Conservation (phyloP, 2,329 filamentous ascomycete species). For the Teratosphaeria zuluensis region DNA sequence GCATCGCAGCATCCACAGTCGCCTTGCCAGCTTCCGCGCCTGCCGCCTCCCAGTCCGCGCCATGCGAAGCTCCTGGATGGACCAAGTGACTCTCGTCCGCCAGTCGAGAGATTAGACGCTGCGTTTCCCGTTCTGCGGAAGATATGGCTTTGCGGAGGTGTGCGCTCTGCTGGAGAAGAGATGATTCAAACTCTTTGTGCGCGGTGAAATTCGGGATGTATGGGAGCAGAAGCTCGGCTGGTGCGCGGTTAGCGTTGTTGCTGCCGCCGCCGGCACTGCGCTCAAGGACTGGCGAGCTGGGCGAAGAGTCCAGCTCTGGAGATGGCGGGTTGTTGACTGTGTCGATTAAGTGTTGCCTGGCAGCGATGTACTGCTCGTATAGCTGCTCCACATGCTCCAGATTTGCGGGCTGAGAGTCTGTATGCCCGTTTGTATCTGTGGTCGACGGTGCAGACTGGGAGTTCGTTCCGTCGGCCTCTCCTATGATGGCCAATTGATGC, state of each 20-base stretch:
- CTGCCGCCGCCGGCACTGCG: not conserved
- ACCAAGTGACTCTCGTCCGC: slow-evolving; percentile 28
- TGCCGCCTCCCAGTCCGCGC: slow-evolving; percentile 19
- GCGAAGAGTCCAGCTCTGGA: not conserved
- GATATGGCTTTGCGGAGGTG: slow-evolving; percentile 19
- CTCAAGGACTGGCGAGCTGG: not conserved
- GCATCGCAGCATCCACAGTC: slow-evolving; percentile 3
- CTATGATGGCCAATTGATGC: slow-evolving; percentile 20
- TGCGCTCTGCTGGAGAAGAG: slow-evolving; percentile 18
- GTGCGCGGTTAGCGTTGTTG: not conserved
- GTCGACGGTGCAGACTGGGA: not conserved
- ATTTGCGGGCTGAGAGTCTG: not conserved
- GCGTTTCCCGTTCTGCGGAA: slow-evolving; percentile 14
- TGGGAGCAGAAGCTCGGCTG: slow-evolving; percentile 17
- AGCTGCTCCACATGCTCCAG: slow-evolving; percentile 15
- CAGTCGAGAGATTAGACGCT: slow-evolving; percentile 17
- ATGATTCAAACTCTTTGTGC: slow-evolving; percentile 13
- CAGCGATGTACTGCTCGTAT: slow-evolving; percentile 21
- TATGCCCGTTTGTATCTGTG: not conserved
- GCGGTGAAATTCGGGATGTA: slow-evolving; percentile 14
- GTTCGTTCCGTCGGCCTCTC: slow-evolving; percentile 11
- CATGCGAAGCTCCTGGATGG: slow-evolving; percentile 15
- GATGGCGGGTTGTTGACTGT: slow-evolving; percentile 10
- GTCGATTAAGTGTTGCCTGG: slow-evolving; percentile 14
- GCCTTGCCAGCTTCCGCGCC: slow-evolving; percentile 8